Percentiles rank a stretch among this genome's conserved stretches.
These are phyloP conservation scores for Venustampulla echinocandica DNA, from an alignment of 495 filamentous ascomycete genomes.

Conservation along the genomic window DNA sequence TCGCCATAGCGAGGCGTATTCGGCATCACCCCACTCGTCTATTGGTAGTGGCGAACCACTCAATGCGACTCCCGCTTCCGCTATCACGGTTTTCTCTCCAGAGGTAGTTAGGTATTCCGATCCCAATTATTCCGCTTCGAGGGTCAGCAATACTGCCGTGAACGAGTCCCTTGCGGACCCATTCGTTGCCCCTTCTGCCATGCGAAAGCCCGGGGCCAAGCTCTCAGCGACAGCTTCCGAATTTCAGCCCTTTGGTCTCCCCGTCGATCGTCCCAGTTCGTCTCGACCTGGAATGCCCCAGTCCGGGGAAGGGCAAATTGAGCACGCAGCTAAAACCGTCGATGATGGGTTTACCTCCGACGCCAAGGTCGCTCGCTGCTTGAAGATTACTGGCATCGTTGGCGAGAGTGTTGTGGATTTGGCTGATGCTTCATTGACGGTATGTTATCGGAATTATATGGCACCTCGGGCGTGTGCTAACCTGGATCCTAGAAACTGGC, in stretches of 20 bases:
- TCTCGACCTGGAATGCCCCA: constrained; percentile 1
- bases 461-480: too few species aligned
- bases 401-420: background rate
- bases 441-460: too few species aligned
- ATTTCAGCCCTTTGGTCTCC: constrained; percentile 25
- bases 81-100: constrained; percentile 54
- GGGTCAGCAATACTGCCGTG: constrained; percentile 5
- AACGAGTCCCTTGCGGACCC: constrained; percentile 7
- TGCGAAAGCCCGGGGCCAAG: constrained; percentile 21
- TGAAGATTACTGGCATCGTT: constrained; percentile 14
- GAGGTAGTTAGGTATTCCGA: too few species aligned
- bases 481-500: constrained; percentile 5
- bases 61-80: constrained; percentile 55
- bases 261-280: constrained; percentile 15
- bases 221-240: constrained; percentile 37
- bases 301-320: background rate
- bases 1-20: background rate
- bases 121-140: background rate
- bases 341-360: constrained; percentile 18
- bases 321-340: background rate
- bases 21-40: constrained; percentile 42
- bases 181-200: constrained; percentile 24
- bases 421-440: constrained; percentile 4
- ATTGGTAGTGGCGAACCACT: constrained; percentile 43
- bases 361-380: constrained; percentile 6